These are phyloP conservation scores for Aspergillus sp. DNA, from an alignment of 2,329 filamentous ascomycete genomes.

Conservation along the genomic window DNA sequence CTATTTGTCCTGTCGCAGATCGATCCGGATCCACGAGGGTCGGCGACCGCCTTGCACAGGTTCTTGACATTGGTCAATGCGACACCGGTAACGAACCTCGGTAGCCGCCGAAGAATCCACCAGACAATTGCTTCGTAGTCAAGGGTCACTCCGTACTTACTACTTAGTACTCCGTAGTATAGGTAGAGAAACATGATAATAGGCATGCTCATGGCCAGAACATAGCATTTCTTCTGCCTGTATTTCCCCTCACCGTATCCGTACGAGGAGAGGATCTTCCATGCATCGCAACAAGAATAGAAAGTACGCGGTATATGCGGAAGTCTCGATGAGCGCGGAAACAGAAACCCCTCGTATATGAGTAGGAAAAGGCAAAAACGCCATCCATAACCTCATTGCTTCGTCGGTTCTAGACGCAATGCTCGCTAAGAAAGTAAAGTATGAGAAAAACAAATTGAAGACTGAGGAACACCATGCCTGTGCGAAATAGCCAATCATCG, in stretches of 20 bases:
- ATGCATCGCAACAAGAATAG: background rate
- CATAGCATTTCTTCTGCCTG: background rate
- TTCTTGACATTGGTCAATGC: background rate
- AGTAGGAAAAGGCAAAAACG: slow-evolving; percentile 10
- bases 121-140: no score
- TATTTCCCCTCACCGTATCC: slow-evolving; percentile 1
- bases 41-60: background rate
- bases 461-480: background rate
- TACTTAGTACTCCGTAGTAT: no score
- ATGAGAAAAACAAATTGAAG: background rate
- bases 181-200: no score
- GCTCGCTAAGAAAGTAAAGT: slow-evolving; percentile 21
- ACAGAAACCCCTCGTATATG: background rate
- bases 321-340: slow-evolving; percentile 2
- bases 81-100: background rate
- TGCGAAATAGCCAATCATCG: slow-evolving; percentile 1
- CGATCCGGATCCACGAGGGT: background rate
- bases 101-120: background rate
- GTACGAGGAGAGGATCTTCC: background rate
- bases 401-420: slow-evolving; percentile 24
- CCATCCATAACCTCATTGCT: slow-evolving; percentile 8
- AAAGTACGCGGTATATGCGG: slow-evolving; percentile 6
- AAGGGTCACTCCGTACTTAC: no score
- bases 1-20: background rate
- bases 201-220: background rate